These are phyloP conservation scores for Pythium oligandrum DNA, from an alignment of 352 stramenopile genomes.

Conservation along the genomic window DNA sequence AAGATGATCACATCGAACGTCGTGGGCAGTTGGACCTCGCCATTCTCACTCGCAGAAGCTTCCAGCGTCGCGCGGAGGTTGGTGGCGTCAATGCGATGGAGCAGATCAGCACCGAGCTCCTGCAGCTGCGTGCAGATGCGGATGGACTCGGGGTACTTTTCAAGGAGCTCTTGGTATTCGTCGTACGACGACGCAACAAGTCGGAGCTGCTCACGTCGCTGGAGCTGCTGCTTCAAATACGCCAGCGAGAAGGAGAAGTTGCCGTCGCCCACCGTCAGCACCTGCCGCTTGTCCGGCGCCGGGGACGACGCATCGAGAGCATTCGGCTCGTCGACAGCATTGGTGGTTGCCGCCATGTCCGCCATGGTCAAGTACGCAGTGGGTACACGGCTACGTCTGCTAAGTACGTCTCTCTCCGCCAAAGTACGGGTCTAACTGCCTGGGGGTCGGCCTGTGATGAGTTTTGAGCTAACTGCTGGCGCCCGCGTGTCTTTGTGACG, in stretches of 20 bases:
- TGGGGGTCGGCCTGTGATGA: too few species aligned
- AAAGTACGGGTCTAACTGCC: too few species aligned
- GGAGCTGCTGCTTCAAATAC: constrained; percentile 7
- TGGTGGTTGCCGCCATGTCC: too few species aligned
- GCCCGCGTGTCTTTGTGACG: too few species aligned
- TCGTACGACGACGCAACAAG: constrained; percentile 51
- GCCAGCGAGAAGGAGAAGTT: constrained; percentile 33
- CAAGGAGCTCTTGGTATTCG: constrained; percentile 45
- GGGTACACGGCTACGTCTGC: too few species aligned
- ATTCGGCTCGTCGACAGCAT: too few species aligned
- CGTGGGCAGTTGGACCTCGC: constrained; percentile 2
- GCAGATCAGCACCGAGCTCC: constrained; percentile 31
- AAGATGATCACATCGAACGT: constrained; percentile 87
- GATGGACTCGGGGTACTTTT: constrained; percentile 54
- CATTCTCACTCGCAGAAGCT: constrained; percentile 1
- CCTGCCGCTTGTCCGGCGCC: background rate
- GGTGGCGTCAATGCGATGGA: constrained; percentile 67
- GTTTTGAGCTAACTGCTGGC: too few species aligned
- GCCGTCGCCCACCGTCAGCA: constrained; percentile 26
- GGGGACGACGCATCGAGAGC: too few species aligned
- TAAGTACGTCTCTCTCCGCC: too few species aligned
- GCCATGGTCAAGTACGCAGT: too few species aligned
- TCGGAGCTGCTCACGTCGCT: constrained; percentile 1
- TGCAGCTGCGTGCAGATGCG: constrained; percentile 38
- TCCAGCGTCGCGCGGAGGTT: constrained; percentile 41